Evolutionary conservation across 2,329 filamentous ascomycete genomes (phyloP).

Genomic region (Xenoacremonium recifei): DNA sequence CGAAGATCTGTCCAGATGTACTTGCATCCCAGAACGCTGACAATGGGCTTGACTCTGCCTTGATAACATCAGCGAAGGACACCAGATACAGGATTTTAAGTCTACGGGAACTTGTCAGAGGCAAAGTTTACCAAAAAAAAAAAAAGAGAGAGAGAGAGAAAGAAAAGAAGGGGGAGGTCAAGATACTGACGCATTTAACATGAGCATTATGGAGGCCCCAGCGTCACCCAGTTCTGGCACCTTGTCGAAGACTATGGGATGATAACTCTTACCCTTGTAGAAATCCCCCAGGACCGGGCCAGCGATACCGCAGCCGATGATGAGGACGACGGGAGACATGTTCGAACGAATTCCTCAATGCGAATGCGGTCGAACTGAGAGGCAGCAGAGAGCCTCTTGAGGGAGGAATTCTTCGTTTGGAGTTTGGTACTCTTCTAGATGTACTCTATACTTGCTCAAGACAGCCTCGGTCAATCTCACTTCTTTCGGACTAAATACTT

Average conservation of each 20-base stretch:
- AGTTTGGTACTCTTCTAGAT: no score
- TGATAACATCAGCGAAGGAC: constrained; percentile 11
- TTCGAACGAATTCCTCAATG: no score
- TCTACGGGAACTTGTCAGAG: constrained; percentile 1
- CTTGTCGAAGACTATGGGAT: constrained; percentile 25
- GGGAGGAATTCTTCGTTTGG: no score
- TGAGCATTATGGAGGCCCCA: constrained; percentile 24
- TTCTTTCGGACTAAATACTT: no score
- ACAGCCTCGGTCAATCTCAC: no score
- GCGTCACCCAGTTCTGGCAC: constrained; percentile 18
- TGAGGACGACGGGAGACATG: constrained; percentile 18
- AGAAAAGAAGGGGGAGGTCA: background rate
- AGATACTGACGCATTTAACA: constrained; percentile 20
- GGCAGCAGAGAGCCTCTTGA: no score
- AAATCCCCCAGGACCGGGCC: constrained; percentile 21
- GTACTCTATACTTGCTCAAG: no score
- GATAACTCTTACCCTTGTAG: constrained; percentile 22
- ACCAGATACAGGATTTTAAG: constrained; percentile 22
- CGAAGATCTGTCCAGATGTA: constrained; percentile 15
- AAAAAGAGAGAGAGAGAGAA: no score
- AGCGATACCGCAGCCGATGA: constrained; percentile 24
- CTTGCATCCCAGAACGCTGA: constrained; percentile 16
- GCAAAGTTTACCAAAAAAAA: no score
- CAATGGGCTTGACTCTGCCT: constrained; percentile 13
- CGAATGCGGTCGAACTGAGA: no score